phyloP scores from a whole-genome alignment of 2,329 filamentous ascomycete genomes.

The Hyphodiscus sp. region DNA sequence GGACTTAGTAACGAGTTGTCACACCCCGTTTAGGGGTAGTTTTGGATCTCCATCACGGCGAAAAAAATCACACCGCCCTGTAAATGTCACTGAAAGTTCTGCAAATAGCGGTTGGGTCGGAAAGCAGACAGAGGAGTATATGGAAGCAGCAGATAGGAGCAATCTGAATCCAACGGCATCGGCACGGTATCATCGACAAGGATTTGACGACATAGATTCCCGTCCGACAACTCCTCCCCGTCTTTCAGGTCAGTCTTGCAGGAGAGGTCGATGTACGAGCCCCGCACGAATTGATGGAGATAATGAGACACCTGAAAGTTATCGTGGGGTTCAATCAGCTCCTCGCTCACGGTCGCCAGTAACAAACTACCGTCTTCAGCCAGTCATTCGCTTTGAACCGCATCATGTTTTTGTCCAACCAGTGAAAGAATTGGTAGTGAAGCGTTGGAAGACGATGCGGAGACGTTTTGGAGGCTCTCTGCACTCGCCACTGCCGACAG shows the following conservation, averaged over 20 bases:
- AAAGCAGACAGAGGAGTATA: slow-evolving; percentile 2
- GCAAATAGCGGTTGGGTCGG: slow-evolving; percentile 1
- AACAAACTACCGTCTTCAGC: slow-evolving; percentile 19
- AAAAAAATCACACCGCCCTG: slow-evolving; percentile 5
- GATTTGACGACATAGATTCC: background rate
- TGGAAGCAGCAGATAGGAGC: background rate
- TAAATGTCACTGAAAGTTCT: slow-evolving; percentile 14
- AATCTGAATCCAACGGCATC: background rate
- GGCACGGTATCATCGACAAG: background rate
- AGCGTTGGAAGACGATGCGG: slow-evolving; percentile 23
- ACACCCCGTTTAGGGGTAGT: slow-evolving; percentile 6
- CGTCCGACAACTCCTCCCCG: background rate
- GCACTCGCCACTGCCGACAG: slow-evolving; percentile 11
- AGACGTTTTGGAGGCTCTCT: slow-evolving; percentile 23
- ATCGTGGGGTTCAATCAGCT: slow-evolving; percentile 1
- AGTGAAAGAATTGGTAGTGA: slow-evolving; percentile 26
- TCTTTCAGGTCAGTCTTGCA: background rate
- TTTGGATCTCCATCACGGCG: slow-evolving; percentile 4
- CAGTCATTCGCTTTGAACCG: slow-evolving; percentile 23
- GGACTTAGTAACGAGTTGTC: background rate
- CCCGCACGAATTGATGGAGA: background rate
- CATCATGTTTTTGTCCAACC: slow-evolving; percentile 28
- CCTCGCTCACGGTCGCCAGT: background rate
- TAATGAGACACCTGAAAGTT: slow-evolving; percentile 1
- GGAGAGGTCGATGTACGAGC: background rate